These are phyloP conservation scores for Quercus engelmannii DNA, from an alignment of 306 rosid genomes.

Conservation along the genomic window DNA sequence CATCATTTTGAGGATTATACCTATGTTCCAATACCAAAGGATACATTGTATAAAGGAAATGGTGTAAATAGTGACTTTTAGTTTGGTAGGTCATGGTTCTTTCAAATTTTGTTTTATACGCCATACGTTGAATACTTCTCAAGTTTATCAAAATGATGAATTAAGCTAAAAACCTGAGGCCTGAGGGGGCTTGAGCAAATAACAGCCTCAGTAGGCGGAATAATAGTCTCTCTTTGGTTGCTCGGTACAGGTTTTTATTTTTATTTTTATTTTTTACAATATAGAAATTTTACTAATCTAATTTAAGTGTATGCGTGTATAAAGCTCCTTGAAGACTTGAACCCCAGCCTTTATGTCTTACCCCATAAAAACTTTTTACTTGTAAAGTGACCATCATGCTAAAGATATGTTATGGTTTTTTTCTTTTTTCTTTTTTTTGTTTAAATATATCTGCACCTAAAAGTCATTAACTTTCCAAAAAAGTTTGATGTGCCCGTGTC, in stretches of 20 bases:
- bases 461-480: too few species aligned
- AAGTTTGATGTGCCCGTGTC: too few species aligned
- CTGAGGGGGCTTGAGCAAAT: background rate
- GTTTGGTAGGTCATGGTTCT: background rate
- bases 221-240: too few species aligned
- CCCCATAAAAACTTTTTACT: too few species aligned
- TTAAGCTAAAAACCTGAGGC: background rate
- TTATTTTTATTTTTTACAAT: too few species aligned
- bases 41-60: background rate
- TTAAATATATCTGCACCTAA: too few species aligned
- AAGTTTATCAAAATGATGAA: background rate
- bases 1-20: background rate
- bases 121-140: background rate
- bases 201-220: background rate
- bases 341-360: fast-evolving
- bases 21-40: background rate
- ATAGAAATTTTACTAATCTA: too few species aligned
- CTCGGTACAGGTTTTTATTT: too few species aligned
- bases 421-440: too few species aligned
- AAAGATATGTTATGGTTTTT: too few species aligned
- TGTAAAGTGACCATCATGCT: too few species aligned
- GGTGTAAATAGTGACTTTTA: background rate
- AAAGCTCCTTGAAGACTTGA: fast-evolving
- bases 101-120: background rate
- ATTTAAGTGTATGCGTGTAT: too few species aligned